These are phyloP conservation scores for Fraxinus baroniana DNA, from an alignment of 305 asterid genomes.

Conservation along the genomic window DNA sequence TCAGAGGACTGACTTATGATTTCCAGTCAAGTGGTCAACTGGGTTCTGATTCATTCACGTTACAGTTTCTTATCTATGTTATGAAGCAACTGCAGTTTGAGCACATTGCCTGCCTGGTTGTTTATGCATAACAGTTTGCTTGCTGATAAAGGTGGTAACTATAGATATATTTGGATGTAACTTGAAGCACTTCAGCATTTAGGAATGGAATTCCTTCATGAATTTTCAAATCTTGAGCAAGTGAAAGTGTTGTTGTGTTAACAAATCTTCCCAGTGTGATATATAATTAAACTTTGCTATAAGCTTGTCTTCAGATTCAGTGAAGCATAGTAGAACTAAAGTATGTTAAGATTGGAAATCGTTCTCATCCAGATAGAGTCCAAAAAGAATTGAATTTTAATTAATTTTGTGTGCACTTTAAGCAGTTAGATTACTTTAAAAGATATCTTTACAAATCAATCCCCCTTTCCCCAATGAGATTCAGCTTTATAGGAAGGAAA, in stretches of 20 bases:
- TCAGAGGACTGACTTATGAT: not conserved
- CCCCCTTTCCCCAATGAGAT: not conserved
- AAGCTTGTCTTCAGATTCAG: not conserved
- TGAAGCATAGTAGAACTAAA: not conserved
- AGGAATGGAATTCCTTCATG: not conserved
- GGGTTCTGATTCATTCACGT: not conserved
- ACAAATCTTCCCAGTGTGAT: not conserved
- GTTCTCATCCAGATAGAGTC: not conserved
- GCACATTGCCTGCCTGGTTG: not conserved
- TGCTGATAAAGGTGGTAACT: not conserved
- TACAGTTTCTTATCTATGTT: not conserved
- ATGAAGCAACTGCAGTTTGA: not conserved
- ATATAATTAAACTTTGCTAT: not conserved
- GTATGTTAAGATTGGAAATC: not conserved
- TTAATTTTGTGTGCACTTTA: not conserved
- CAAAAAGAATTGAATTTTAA: not conserved
- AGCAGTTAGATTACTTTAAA: not conserved
- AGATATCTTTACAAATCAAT: not conserved
- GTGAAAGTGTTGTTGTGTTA: not conserved
- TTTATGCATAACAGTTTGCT: not conserved
- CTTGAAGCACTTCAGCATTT: not conserved
- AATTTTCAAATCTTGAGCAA: not conserved
- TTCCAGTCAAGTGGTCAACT: not conserved
- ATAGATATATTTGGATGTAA: not conserved
- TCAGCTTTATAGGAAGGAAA: not conserved